Conservation (phyloP, 352 stramenopile species). For the Pythium sukuiense region DNA sequence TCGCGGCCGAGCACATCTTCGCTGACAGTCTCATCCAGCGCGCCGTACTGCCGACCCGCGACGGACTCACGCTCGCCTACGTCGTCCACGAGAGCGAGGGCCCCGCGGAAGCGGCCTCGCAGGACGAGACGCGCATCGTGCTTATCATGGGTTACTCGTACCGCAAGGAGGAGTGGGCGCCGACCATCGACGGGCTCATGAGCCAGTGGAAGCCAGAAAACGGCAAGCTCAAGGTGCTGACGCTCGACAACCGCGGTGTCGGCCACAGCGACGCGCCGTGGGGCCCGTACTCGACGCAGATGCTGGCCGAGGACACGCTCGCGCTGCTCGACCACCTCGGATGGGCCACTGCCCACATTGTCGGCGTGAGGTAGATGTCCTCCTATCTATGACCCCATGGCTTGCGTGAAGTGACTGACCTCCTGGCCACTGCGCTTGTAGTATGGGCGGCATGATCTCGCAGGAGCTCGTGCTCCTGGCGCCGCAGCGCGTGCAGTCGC, state of each 20-base stretch:
- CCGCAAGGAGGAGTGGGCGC: constrained; percentile 43
- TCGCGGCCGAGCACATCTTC: constrained; percentile 6
- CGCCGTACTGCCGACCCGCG: neutral
- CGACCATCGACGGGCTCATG: constrained; percentile 41
- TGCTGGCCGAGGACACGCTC: constrained; percentile 45
- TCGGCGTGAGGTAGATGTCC: constrained; percentile 40
- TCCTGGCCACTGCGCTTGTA: constrained; percentile 5
- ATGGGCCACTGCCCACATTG: constrained; percentile 39
- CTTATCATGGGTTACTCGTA: constrained; percentile 51
- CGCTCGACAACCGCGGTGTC: constrained; percentile 50
- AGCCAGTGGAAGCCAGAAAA: constrained; percentile 28
- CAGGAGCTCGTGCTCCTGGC: constrained; percentile 38
- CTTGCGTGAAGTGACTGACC: neutral
- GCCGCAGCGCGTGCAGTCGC: constrained; percentile 41
- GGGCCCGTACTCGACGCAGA: constrained; percentile 42
- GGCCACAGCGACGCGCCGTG: constrained; percentile 37
- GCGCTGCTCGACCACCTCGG: constrained; percentile 40
- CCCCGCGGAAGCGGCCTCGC: neutral
- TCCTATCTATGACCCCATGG: no score
- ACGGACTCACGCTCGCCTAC: constrained; percentile 4
- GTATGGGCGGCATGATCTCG: constrained; percentile 55
- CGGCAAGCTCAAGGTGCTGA: constrained; percentile 36
- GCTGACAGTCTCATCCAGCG: constrained; percentile 1
- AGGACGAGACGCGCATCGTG: constrained; percentile 42
- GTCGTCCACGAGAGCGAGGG: constrained; percentile 1